Percentiles rank a stretch among this genome's conserved stretches.
Evolutionary conservation across 192 early-diverging fungal species (phyloP).

Genomic region (Spizellomyces punctatus): DNA sequence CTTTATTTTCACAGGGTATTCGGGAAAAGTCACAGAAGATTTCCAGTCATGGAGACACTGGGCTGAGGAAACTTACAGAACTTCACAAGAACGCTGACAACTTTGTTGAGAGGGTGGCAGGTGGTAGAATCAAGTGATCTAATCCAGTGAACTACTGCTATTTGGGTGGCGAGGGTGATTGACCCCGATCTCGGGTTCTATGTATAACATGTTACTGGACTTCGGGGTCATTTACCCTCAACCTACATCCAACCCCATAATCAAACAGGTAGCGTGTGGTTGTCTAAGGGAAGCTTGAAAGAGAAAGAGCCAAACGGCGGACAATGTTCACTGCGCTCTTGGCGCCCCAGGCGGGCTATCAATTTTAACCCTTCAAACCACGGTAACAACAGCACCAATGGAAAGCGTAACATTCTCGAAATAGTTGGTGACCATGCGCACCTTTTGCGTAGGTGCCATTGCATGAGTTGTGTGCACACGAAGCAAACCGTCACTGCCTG

Average conservation of each 20-base stretch:
- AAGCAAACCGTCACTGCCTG: not conserved
- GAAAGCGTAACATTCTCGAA: constrained; percentile 22
- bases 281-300: too few relatives aligned
- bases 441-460: not conserved
- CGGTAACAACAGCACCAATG: constrained; percentile 6
- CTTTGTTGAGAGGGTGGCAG: not conserved
- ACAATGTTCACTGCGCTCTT: too few relatives aligned
- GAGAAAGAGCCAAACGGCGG: too few relatives aligned
- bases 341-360: not conserved
- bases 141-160: not conserved
- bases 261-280: too few relatives aligned
- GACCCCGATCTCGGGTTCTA: too few relatives aligned
- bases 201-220: too few relatives aligned
- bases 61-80: not conserved
- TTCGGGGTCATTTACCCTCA: too few relatives aligned
- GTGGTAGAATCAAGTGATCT: too few relatives aligned
- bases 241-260: too few relatives aligned
- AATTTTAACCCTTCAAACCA: not conserved
- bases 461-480: not conserved
- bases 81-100: not conserved
- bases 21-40: not conserved
- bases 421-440: not conserved
- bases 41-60: not conserved
- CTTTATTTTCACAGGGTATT: not conserved
- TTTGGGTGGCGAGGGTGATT: not conserved